Percentiles rank a stretch among this genome's conserved stretches.
phyloP scores from a whole-genome alignment of 768 basidiomycete species.

The Suillus subalutaceus region DNA sequence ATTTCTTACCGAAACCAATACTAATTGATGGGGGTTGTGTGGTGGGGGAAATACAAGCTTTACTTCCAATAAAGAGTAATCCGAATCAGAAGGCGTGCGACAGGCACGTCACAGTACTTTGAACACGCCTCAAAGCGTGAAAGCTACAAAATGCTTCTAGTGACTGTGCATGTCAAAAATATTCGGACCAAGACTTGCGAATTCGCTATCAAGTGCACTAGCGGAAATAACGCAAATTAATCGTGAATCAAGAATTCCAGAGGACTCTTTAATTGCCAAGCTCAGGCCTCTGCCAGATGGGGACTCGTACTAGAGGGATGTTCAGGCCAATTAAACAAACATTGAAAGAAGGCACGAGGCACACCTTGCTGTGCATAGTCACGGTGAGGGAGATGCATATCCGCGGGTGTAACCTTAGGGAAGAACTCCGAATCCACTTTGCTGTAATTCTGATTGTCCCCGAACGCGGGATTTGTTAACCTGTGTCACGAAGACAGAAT shows the following conservation, averaged over 20 bases:
- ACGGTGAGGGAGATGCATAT: conserved; percentile 29
- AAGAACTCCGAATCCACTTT: conserved; percentile 17
- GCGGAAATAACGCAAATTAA: not conserved
- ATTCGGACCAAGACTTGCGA: not conserved
- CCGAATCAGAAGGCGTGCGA: not conserved
- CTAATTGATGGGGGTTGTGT: conserved; percentile 11
- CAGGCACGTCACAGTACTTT: conserved; percentile 2
- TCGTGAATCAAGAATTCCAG: not conserved
- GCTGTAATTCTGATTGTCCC: conserved; percentile 21
- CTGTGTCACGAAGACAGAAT: not conserved
- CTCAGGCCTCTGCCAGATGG: not conserved
- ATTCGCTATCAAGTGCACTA: too few species aligned
- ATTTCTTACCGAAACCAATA: conserved; percentile 16
- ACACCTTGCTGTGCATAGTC: conserved; percentile 6
- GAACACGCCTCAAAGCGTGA: not conserved
- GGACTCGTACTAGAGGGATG: not conserved
- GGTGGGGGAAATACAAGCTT: not conserved
- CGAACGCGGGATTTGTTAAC: conserved; percentile 16
- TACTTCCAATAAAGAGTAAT: not conserved
- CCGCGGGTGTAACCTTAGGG: conserved; percentile 34
- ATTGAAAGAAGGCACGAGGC: conserved; percentile 28
- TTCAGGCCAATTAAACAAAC: not conserved
- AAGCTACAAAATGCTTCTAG: not conserved
- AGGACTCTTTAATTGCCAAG: not conserved
- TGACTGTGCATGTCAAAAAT: not conserved